Base-by-base conservation (phyloP, 441 rosid species). In the Euphorbia corollata region DNA sequence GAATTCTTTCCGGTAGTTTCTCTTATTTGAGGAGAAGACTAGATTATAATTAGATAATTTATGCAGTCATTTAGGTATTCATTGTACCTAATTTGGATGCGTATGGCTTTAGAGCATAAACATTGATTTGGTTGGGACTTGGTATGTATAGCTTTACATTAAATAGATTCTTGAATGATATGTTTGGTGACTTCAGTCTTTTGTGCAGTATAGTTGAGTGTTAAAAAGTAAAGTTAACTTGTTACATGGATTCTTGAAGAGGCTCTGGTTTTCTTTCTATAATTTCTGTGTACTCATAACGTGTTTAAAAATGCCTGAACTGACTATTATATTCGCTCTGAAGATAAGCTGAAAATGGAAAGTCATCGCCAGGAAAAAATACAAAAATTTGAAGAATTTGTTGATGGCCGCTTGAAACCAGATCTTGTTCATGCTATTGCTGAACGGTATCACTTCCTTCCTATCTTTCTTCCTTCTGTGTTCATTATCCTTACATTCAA, bases 371-470 rank as follows among this genome's bases (percentile, higher is more conserved):
- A 74, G 56, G 85, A 80, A 61, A 88, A 92, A 70, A 67, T 87
- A 56, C 86, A 78, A 68, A 85, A 78, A 64, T 85, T 85, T 62
- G 98, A 92, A 82, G 92, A 90, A 68, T 87, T 90, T 51, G 83
- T 92, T n/a, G 94, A 90, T 75, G 73, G 81, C 50, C 84, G 87
- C 58, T 75, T 92, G 73, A 92, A 92, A 69, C 96, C 94, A 32
- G 89, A 87, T 75, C 90, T 90, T 73, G 85, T 87, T 67, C 84
- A 65, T 13, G 84, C 92, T 57, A 80, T 84, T 69, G 79, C 79
- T 24, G 80, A 87, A 63, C 60, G 96, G 92, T 87, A 79, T 61
- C 61, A 0, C 51, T 13, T 62, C 19, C 24, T 19, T 41, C 48
- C 59, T 19, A 1, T 22, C 36, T 11, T 38, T 8, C 13, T 19